Conservation (phyloP, 106 monocot species). For the Dioscorea zingiberensis region DNA sequence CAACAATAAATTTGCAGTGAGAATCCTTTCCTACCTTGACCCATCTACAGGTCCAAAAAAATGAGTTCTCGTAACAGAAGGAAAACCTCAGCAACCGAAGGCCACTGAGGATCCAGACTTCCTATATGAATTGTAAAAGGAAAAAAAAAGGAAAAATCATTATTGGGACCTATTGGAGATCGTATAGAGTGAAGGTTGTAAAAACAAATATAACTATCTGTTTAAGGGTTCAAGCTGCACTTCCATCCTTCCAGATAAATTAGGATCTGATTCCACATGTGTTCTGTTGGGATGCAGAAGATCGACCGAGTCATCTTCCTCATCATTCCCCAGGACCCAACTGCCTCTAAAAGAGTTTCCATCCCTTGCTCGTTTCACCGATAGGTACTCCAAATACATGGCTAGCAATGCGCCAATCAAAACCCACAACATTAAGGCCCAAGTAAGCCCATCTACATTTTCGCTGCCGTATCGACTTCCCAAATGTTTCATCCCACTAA, state of each 20-base stretch:
- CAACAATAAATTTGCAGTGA: neutral
- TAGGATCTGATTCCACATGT: constrained; percentile 26
- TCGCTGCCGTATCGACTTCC: constrained; percentile 71
- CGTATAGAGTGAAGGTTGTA: neutral
- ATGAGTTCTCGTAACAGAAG: neutral
- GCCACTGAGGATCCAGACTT: neutral
- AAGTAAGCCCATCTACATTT: constrained; percentile 70
- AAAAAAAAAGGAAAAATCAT: no score
- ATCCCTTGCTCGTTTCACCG: constrained; percentile 39
- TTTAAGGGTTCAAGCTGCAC: constrained; percentile 81
- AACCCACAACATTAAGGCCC: constrained; percentile 83
- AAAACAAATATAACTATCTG: constrained; percentile 33
- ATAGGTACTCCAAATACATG: constrained; percentile 72
- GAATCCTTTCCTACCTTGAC: neutral
- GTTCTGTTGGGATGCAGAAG: constrained; percentile 52
- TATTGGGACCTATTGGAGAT: no score
- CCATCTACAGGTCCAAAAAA: neutral
- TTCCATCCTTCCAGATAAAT: constrained; percentile 62
- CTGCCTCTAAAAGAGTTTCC: constrained; percentile 46
- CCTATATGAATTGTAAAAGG: neutral
- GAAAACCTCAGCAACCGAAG: neutral
- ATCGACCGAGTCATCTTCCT: constrained; percentile 85
- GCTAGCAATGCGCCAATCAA: constrained; percentile 34
- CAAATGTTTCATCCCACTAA: constrained; percentile 89
- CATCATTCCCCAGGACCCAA: constrained; percentile 86